phyloP scores from a whole-genome alignment of 495 filamentous ascomycete species.

The Podospora anserina region DNA sequence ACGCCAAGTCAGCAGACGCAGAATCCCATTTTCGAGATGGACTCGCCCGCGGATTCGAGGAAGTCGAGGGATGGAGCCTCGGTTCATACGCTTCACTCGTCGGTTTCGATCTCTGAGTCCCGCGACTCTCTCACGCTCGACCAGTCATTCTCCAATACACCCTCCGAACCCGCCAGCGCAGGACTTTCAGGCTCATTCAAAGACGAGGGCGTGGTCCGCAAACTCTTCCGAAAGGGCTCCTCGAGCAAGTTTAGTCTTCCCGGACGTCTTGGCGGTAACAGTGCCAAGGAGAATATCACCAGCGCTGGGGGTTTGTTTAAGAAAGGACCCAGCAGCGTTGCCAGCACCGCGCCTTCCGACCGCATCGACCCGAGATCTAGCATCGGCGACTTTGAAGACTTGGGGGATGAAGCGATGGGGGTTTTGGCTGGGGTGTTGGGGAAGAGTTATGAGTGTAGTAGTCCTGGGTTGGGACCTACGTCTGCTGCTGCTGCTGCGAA shows the following conservation, averaged over 20 bases:
- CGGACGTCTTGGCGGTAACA: slow-evolving; percentile 59
- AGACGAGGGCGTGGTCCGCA: slow-evolving; percentile 58
- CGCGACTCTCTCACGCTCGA: slow-evolving; percentile 66
- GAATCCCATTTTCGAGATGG: slow-evolving; percentile 27
- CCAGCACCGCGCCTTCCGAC: slow-evolving; percentile 45
- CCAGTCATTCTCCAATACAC: slow-evolving; percentile 61
- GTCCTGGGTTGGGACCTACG: slow-evolving; percentile 39
- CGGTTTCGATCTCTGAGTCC: slow-evolving; percentile 55
- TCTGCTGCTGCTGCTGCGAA: slow-evolving; percentile 16
- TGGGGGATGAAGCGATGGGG: slow-evolving; percentile 34
- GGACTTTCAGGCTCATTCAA: slow-evolving; percentile 36
- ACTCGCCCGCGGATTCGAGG: slow-evolving; percentile 61
- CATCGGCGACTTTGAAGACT: slow-evolving; percentile 48
- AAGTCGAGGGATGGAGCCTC: slow-evolving; percentile 52
- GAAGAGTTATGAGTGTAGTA: slow-evolving; percentile 47
- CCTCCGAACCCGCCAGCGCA: slow-evolving; percentile 57
- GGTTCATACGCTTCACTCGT: slow-evolving; percentile 58
- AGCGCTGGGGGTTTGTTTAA: slow-evolving; percentile 51
- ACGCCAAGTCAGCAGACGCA: slow-evolving; percentile 5
- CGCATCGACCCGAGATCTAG: slow-evolving; percentile 43
- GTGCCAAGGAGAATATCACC: slow-evolving; percentile 24
- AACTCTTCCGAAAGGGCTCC: slow-evolving; percentile 75
- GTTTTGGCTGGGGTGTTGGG: slow-evolving; percentile 25
- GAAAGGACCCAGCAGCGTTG: slow-evolving; percentile 53
- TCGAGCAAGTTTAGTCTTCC: slow-evolving; percentile 74